These are phyloP conservation scores for Spizellomyces sp. DNA, from an alignment of 192 early-diverging fungal genomes.

Conservation along the genomic window DNA sequence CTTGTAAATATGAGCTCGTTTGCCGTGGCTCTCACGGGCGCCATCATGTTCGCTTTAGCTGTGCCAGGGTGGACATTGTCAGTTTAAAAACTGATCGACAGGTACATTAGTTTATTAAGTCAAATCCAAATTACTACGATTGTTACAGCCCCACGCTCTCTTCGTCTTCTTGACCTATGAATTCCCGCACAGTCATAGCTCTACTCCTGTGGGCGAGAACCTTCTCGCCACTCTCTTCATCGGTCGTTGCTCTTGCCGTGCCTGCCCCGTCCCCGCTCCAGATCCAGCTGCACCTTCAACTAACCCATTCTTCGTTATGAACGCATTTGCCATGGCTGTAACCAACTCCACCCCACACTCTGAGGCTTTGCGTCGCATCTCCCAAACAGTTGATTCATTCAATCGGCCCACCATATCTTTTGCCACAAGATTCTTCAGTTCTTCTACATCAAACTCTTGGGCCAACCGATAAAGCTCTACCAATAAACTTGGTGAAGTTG, in stretches of 20 bases:
- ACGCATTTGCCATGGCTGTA: background rate
- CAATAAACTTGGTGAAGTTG: background rate
- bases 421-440: background rate
- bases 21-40: too few relatives aligned
- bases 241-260: slow-evolving; percentile 3
- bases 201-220: background rate
- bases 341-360: background rate
- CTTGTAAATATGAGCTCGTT: too few relatives aligned
- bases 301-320: background rate
- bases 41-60: too few relatives aligned
- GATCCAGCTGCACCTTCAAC: background rate
- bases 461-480: background rate
- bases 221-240: background rate
- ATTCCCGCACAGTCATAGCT: background rate
- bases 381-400: slow-evolving; percentile 1
- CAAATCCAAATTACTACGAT: background rate
- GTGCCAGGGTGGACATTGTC: too few relatives aligned
- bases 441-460: background rate
- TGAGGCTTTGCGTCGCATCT: background rate
- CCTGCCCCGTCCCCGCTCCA: background rate
- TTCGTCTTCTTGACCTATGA: background rate
- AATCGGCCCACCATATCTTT: slow-evolving; percentile 1
- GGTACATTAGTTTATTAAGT: background rate
- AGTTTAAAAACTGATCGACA: too few relatives aligned
- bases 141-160: background rate